Conservation (phyloP, 176 grass and related monocot genomes). For the Ensete glaucum region DNA sequence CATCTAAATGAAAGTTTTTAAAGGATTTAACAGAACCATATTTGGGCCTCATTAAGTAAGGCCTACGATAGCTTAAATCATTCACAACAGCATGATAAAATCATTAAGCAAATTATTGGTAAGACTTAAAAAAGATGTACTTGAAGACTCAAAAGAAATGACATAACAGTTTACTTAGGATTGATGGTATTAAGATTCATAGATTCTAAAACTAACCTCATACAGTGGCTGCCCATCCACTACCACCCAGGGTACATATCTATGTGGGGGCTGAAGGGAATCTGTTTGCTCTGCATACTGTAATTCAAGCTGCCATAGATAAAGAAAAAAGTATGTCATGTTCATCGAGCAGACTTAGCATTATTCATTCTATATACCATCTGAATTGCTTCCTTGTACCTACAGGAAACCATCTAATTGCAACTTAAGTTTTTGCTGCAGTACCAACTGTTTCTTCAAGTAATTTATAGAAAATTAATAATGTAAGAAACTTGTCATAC, state of each 20-base stretch:
- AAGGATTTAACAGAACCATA: no score
- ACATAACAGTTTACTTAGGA: neutral
- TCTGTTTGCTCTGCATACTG: constrained; percentile 59
- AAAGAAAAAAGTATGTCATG: neutral
- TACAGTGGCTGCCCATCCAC: constrained; percentile 59
- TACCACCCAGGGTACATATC: constrained; percentile 87
- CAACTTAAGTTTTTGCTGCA: neutral
- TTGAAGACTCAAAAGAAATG: no score
- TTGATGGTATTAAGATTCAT: neutral
- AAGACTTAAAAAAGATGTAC: no score
- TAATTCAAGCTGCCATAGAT: constrained; percentile 49
- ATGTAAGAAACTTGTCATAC: neutral
- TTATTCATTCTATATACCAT: neutral
- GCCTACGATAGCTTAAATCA: no score
- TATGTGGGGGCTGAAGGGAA: constrained; percentile 61
- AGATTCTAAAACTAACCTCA: constrained; percentile 28
- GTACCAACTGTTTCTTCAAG: neutral
- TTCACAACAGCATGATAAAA: no score
- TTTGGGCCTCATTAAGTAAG: no score
- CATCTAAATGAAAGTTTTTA: no score
- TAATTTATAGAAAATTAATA: no score
- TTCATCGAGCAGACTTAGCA: neutral
- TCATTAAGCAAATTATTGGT: no score
- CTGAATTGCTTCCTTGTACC: neutral
- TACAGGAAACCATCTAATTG: neutral